Evolutionary conservation across 2,329 filamentous ascomycete species (phyloP), one percentile per base, ranked within the genome.

Genomic region (Colletotrichum filicis): DNA sequence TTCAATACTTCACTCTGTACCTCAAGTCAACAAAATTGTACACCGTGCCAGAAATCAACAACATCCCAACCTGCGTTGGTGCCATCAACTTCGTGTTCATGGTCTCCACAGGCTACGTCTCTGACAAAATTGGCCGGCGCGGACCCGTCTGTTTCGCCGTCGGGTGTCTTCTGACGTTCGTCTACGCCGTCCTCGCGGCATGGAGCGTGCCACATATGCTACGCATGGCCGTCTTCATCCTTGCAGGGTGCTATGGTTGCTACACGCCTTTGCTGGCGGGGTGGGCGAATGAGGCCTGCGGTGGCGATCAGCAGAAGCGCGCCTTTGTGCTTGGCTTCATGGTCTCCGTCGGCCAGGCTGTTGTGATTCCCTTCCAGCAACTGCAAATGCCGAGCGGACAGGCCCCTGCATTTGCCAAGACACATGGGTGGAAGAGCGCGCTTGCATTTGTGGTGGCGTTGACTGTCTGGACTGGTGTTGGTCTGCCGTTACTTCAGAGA

Each of bases 41-140:
- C 76, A 78, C 79, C 0, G 77, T 85, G 2, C 80, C 81, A 1
- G 75, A 86, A 74, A 82, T 85, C 78, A 86, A 87, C 78, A 85
- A 83, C 74, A 86, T 86, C 42, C 83, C 85, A 2, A 87, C 85
- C 0, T 77, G 80, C 28, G 81, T 85, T 35, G 82, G 82, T 42
- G 85, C 84, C 11, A 78, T 85, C 75, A 85, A 85, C 74, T 83
- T 85, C 66, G 74, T 85, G 57, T 79, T 84, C 71, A 85, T 85
- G 82, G 61, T 82, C 14, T 76, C 80, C 2, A 82, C 82, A 2
- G 82, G 82, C 2, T 81, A 76, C 35, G 65, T 81, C 7, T 79
- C 82, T 26, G 82, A 84, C 74, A 79, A 82, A 73, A 77, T 84
- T 19, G 78, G 82, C 11, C 75, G 79, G 4, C 81, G 83, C 12